Base-by-base conservation (phyloP, 768 basidiomycete species). In the Russula dissimulans region DNA sequence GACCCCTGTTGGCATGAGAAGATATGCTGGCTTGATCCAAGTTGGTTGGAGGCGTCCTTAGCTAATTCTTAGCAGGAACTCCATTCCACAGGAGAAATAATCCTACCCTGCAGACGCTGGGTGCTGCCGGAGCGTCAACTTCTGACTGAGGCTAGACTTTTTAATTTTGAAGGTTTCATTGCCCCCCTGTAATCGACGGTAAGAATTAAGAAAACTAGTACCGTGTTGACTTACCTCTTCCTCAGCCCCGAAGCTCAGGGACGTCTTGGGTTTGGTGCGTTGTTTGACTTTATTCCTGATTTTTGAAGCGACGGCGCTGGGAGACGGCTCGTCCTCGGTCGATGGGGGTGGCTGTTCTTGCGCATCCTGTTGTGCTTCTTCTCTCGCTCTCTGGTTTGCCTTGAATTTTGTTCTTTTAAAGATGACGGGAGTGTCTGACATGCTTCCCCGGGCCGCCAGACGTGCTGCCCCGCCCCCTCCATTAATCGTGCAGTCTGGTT, bases 201-300 rank as follows among this genome's bases (percentile, higher is more conserved):
- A 11, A 39, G 15, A 38, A 56, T n/a, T 17, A 5, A 3, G 29
- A 18, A 59, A 36, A 57, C 17, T n/a, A 39, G 34, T 43, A 31
- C 14, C 2, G n/a, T 46, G 31, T n/a, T 39, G 47, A 61, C 67
- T 39, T 62, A 87, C 86, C 78, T 87, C 87, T 57, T 81, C 80
- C 11, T 77, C 79, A 9, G 74, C 87, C 6, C 89, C 90, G 72
- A 93, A 93, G 69, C 90, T 92, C 57, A 93, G 76, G 56, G 78
- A 78, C 4, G 87, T 79, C 69, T 85, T 85, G 42, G 81, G 77
- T 67, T 82, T 84, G 17, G 80, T 71, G 60, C 83, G 85, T 29
- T 74, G 67, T 72, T 84, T 89, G 41, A 75, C 74, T 68, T 86
- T 87, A 26, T 79, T 85, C 77, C 86, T 92, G 60, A 89, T 67